These are phyloP conservation scores for Cordyceps javanica DNA, from an alignment of 2,329 filamentous ascomycete genomes.

Conservation along the genomic window DNA sequence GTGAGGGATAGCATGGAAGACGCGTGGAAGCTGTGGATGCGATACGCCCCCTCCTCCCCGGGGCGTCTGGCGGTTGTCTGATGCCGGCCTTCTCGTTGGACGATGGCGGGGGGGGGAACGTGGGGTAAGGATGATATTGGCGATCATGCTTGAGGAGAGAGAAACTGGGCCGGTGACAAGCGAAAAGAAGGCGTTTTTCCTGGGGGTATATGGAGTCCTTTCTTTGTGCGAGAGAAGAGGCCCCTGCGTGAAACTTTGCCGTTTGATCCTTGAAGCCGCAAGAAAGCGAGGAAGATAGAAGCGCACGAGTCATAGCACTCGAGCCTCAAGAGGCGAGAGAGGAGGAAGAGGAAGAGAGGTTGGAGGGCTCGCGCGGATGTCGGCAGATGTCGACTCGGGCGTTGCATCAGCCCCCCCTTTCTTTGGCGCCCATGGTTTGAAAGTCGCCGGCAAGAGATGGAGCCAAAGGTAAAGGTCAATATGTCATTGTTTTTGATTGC, in stretches of 20 bases:
- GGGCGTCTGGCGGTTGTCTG: not conserved
- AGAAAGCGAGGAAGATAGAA: not conserved
- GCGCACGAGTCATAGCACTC: not conserved
- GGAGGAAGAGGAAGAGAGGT: no score
- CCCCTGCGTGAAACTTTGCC: not conserved
- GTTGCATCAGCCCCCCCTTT: no score
- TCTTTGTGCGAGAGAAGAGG: not conserved
- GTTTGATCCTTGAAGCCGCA: not conserved
- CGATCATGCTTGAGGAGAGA: not conserved
- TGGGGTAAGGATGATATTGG: not conserved
- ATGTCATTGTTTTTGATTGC: no score
- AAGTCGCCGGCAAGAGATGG: no score
- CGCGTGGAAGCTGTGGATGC: conserved; percentile 8
- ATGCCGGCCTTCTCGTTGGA: not conserved
- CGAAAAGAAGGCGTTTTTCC: not conserved
- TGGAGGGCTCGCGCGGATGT: no score
- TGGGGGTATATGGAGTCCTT: not conserved
- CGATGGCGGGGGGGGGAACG: not conserved
- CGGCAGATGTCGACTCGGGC: no score
- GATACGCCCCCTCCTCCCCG: not conserved
- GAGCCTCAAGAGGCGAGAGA: no score
- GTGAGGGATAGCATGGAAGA: not conserved
- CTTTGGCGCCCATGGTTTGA: no score
- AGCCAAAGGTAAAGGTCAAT: no score
- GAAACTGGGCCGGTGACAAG: no score